Evolutionary conservation across 352 stramenopile genomes (phyloP), one percentile per base, ranked within the genome.

Genomic region (Thalassiosira ordinaria): DNA sequence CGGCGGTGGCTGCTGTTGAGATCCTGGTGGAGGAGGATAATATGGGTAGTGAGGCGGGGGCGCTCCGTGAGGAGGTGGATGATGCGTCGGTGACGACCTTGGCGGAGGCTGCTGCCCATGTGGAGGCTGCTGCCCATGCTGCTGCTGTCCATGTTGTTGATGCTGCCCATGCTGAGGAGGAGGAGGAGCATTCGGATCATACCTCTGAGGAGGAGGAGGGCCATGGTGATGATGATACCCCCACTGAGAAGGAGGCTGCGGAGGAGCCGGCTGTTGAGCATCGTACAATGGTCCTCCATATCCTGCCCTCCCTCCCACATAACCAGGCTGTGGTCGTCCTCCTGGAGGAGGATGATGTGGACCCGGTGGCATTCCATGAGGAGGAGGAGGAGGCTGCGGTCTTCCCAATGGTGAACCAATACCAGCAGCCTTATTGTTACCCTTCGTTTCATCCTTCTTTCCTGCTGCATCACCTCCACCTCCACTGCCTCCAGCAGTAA

Each of bases 211-310:
- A n/a, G n/a, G n/a, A n/a, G n/a, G n/a, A n/a, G n/a, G n/a, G n/a
- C n/a, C n/a, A n/a, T n/a, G n/a, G n/a, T n/a, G 37, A 22, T 33
- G 46, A 37, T 51, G 37, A 37, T 57, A 37, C n/a, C 26, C 22
- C 59, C 59, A 37, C 39, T 0, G 26, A 16, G 41, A 18, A 41
- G 44, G 5, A 41, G 33, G 5, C 5, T 41, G 27, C 35, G 26
- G 63, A 14, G 33, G 64, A n/a, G 59, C 35, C 1, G 51, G 64
- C 24, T 74, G 51, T 33, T 74, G 64, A 6, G 64, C 64, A 13
- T 74, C 52, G 22, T 74, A 74, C 22, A 64, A 56, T 16, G 51
- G 52, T 60, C 51, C 51, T n/a, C 41, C 61, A 46, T 57, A 64
- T 26, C 64, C 64, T 4, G 31, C 51, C 16, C 52, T 14, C n/a